A percentile compares a stretch with the other conserved stretches of the same genome.
phyloP scores from a whole-genome alignment of 371 early-diverging fungal genomes.

The Saksenaea vasiformis region DNA sequence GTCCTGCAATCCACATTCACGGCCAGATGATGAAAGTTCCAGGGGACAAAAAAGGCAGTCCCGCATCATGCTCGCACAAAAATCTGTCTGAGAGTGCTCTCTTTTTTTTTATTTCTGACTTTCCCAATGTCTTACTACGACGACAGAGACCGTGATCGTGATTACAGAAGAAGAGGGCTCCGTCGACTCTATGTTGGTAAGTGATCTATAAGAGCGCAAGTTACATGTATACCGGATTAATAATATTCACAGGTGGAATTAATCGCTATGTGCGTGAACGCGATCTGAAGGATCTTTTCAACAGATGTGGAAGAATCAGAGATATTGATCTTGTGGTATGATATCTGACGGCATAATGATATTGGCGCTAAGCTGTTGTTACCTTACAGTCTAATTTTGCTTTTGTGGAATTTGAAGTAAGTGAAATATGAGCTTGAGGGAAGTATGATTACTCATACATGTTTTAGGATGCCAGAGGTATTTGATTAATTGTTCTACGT shows the following conservation, averaged over 20 bases:
- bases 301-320: conserved; percentile 31
- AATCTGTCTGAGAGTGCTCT: neutral
- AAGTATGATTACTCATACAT: conserved; percentile 7
- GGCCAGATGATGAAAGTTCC: too few species aligned
- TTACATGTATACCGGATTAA: neutral
- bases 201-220: neutral
- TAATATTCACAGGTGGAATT: conserved; percentile 26
- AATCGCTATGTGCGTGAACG: conserved; percentile 40
- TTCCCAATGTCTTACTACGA: conserved; percentile 9
- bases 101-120: neutral
- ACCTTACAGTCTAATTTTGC: conserved; percentile 50
- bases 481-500: neutral
- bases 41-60: conserved; percentile 3
- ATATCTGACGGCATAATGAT: neutral
- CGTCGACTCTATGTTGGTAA: conserved; percentile 49
- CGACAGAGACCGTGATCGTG: conserved; percentile 20
- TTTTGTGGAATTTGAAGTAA: conserved; percentile 62
- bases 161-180: conserved; percentile 23
- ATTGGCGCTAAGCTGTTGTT: conserved; percentile 28
- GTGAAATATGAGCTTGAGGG: conserved; percentile 6
- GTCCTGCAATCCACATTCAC: too few species aligned
- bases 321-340: conserved; percentile 31
- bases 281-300: conserved; percentile 40
- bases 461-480: conserved; percentile 28
- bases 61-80: neutral